Conservation (phyloP, 1,139 yeast species). For the Nadsonia commutata region DNA sequence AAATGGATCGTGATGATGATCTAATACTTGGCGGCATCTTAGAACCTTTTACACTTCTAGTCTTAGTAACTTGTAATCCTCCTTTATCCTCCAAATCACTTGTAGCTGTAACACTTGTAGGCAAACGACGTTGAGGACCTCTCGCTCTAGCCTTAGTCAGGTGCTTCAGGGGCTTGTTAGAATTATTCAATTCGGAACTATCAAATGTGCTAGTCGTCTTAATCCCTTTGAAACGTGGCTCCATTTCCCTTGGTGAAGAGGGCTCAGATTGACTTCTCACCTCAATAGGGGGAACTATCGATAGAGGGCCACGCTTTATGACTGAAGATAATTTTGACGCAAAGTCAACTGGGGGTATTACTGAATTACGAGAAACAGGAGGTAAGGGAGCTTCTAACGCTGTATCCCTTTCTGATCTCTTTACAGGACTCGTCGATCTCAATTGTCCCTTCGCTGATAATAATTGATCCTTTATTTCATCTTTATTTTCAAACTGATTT, state of each 20-base stretch:
- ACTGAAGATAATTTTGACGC: slow-evolving; percentile 2
- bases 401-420: too few species aligned
- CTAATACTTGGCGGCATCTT: slow-evolving; percentile 16
- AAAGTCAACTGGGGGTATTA: slow-evolving; percentile 1
- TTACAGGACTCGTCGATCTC: slow-evolving; percentile 1
- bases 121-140: slow-evolving; percentile 66
- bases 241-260: slow-evolving; percentile 1
- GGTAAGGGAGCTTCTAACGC: neutral
- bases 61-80: slow-evolving; percentile 6
- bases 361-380: neutral
- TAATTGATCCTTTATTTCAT: slow-evolving; percentile 13
- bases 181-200: slow-evolving; percentile 10
- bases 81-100: neutral
- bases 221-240: neutral
- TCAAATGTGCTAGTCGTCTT: slow-evolving; percentile 21
- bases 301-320: slow-evolving; percentile 3
- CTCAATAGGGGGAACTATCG: neutral
- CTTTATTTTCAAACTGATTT: slow-evolving; percentile 14
- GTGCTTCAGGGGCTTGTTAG: slow-evolving; percentile 32
- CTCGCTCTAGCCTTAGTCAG: slow-evolving; percentile 47
- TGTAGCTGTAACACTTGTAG: slow-evolving; percentile 27
- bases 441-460: slow-evolving; percentile 12
- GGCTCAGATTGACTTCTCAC: slow-evolving; percentile 2
- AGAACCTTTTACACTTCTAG: slow-evolving; percentile 3
- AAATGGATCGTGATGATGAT: slow-evolving; percentile 13